phyloP scores from a whole-genome alignment of 2,329 filamentous ascomycete species.

The Diaporthe capsici region DNA sequence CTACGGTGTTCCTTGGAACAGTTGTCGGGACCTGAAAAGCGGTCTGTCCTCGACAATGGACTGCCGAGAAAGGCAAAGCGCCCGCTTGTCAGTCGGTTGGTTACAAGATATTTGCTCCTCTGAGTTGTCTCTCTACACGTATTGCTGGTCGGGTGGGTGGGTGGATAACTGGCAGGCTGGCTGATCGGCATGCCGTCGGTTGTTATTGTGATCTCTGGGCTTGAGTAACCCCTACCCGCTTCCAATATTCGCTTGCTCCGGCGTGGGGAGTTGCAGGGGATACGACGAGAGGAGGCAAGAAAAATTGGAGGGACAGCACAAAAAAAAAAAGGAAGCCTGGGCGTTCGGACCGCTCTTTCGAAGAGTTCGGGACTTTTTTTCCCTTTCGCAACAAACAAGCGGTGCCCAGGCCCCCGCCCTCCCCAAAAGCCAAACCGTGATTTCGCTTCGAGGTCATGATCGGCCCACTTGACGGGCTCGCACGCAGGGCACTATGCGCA shows the following conservation, averaged over 20 bases:
- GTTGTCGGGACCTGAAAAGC: slow-evolving; percentile 14
- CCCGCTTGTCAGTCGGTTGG: slow-evolving; percentile 13
- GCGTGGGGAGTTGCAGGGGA: slow-evolving; percentile 8
- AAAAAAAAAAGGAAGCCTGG: not conserved
- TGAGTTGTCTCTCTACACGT: slow-evolving; percentile 2
- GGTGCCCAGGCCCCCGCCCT: slow-evolving; percentile 13
- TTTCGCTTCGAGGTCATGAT: slow-evolving; percentile 30
- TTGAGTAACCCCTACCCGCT: slow-evolving; percentile 2
- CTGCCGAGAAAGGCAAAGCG: slow-evolving; percentile 10
- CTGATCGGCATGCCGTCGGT: slow-evolving; percentile 13
- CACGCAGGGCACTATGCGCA: not conserved
- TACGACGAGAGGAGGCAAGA: not conserved
- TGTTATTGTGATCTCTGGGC: slow-evolving; percentile 22
- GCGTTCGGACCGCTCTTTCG: slow-evolving; percentile 20
- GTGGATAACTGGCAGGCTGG: not conserved
- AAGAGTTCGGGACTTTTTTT: not conserved
- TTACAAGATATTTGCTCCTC: not conserved
- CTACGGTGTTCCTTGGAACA: slow-evolving; percentile 18
- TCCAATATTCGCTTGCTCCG: slow-evolving; percentile 13
- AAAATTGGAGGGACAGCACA: not conserved
- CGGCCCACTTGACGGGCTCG: slow-evolving; percentile 22
- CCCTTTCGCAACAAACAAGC: slow-evolving; percentile 3
- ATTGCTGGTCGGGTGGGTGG: not conserved
- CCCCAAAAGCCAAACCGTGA: slow-evolving; percentile 12
- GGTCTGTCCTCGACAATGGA: slow-evolving; percentile 12